phyloP scores from a whole-genome alignment of 2,329 filamentous ascomycete genomes.

The Colletotrichum euphorbiae region DNA sequence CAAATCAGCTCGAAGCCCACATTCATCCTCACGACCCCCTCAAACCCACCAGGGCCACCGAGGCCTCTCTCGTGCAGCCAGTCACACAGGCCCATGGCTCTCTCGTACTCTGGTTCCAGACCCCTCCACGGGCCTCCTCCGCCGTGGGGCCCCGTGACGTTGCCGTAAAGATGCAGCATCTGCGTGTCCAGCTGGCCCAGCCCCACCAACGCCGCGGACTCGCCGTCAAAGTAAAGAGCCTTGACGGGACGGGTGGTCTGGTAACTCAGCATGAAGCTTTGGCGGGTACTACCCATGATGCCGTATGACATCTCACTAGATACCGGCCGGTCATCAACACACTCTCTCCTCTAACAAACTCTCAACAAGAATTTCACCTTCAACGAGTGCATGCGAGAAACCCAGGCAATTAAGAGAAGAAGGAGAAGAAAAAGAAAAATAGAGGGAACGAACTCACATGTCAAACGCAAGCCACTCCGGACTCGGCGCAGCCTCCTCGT shows the following conservation, averaged over 20 bases:
- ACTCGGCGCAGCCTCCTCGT: constrained; percentile 54
- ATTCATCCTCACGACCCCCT: constrained; percentile 64
- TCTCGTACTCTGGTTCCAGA: constrained; percentile 58
- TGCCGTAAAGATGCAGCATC: constrained; percentile 62
- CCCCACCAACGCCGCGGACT: constrained; percentile 60
- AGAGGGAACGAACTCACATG: constrained; percentile 45
- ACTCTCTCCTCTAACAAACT: background rate
- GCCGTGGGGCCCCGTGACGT: constrained; percentile 51
- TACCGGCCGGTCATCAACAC: background rate
- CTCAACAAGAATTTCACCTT: no score
- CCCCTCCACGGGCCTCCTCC: constrained; percentile 46
- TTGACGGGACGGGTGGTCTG: constrained; percentile 56
- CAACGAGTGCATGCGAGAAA: no score
- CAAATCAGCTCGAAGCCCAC: constrained; percentile 65
- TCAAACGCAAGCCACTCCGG: constrained; percentile 66
- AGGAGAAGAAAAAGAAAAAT: background rate
- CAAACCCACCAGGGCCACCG: constrained; percentile 59
- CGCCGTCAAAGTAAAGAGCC: constrained; percentile 63
- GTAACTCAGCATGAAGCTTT: constrained; percentile 61
- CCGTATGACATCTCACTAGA: constrained; percentile 63
- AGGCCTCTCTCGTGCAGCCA: constrained; percentile 56
- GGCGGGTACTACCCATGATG: constrained; percentile 59
- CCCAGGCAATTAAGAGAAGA: no score
- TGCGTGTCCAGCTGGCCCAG: constrained; percentile 59
- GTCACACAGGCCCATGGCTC: constrained; percentile 59